Base-by-base conservation (phyloP, 306 rosid genomes). In the Ceratonia siliqua region DNA sequence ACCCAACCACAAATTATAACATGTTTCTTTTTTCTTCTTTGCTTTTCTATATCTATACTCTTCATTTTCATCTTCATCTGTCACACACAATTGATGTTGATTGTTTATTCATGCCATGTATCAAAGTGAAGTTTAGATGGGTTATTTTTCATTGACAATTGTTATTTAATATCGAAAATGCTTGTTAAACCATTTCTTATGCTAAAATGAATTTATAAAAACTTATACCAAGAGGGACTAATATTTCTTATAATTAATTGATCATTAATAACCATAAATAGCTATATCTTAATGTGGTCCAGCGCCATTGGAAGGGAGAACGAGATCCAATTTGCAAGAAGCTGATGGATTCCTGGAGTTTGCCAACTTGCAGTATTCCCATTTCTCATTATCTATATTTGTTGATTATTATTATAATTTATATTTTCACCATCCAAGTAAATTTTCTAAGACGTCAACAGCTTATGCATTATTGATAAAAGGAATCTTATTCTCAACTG, bases 401-500 rank as follows among this genome's bases (percentile, higher is more conserved):
- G 22, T 42, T 8, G 25, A n/a, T 55, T 22, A 41, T 11, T 21
- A 73, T 24, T 28, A 22, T 46, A 55, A 48, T 32, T 13, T 54
- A 48, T 54, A 49, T 30, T 64, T 74, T 74, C 41, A 73, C 13
- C 45, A 20, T 12, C 55, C 11, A 5, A 28, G 15, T 36, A 62
- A 46, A 35, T 9, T 70, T 78, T 70, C 13, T 76, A 27, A 70
- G 77, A 56, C 30, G 5, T 52, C 7, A 32, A 53, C 68, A 72
- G 30, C 68, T 50, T 72, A 33, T 61, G 72, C 74, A 71, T 65
- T 78, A 65, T 72, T 85, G 85, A 66, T 73, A 76, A n/a, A 58
- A 39, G 57, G 90, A 86, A 88, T 86, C 88, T 58, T 80, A 75
- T 86, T 78, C 82, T 59, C 56, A 73, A 63, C 38, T 8, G 66